Conservation (phyloP, 2,329 filamentous ascomycete genomes). For the Tolypocladium tropicale region DNA sequence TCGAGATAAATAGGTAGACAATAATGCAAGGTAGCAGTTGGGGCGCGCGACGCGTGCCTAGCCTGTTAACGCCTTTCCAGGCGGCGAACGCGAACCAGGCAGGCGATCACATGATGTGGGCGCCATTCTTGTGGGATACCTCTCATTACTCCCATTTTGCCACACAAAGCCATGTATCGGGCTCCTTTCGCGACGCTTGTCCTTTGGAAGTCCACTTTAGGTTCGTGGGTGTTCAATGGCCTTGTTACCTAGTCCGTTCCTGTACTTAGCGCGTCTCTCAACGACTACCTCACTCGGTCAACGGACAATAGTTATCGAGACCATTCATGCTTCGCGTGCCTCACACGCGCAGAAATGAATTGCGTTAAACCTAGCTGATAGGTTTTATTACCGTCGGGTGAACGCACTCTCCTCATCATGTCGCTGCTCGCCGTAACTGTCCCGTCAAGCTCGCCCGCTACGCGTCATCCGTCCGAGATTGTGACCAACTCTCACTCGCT, state of each 20-base stretch:
- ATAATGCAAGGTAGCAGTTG: too few relatives aligned
- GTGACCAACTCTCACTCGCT: too few relatives aligned
- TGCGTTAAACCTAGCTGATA: neutral
- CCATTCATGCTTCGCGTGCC: neutral
- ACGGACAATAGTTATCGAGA: too few relatives aligned
- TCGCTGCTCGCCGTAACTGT: neutral
- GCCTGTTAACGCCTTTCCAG: neutral
- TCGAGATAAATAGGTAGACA: too few relatives aligned
- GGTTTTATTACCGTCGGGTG: neutral
- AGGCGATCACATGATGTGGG: constrained; percentile 24
- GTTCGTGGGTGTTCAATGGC: too few relatives aligned
- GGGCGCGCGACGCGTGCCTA: constrained; percentile 6
- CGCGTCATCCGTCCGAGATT: neutral
- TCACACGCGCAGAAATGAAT: neutral
- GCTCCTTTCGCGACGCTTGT: neutral
- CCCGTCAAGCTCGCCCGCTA: neutral
- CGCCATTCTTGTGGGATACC: too few relatives aligned
- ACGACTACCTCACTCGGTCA: neutral
- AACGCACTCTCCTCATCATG: neutral
- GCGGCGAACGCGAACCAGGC: constrained; percentile 22
- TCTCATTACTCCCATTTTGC: too few relatives aligned
- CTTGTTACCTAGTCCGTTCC: too few relatives aligned
- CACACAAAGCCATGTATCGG: neutral
- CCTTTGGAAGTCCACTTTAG: neutral
- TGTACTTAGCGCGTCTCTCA: neutral